Evolutionary conservation across 2,329 filamentous ascomycete species (phyloP).

Genomic region (Verticillium albo-atrum): DNA sequence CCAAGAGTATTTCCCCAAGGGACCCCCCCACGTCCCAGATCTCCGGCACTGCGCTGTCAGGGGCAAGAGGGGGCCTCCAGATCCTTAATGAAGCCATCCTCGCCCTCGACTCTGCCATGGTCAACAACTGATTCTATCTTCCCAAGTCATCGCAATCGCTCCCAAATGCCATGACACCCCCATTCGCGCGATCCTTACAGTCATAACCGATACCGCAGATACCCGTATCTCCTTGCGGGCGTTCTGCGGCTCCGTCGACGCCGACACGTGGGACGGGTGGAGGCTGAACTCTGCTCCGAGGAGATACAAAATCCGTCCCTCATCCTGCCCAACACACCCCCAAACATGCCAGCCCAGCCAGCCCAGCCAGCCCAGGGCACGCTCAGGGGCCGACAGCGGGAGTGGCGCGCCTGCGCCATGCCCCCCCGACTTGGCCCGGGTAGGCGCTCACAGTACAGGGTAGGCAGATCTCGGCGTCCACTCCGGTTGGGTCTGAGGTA

Average conservation of each 20-base stretch:
- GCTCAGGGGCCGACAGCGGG: background rate
- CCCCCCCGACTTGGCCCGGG: background rate
- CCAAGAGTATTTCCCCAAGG: background rate
- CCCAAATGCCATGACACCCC: background rate
- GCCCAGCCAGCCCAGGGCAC: background rate
- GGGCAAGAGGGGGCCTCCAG: background rate
- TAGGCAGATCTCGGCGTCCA: background rate
- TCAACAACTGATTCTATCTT: background rate
- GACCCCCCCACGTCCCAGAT: background rate
- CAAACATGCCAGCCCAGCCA: background rate
- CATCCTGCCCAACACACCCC: background rate
- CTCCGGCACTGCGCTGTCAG: background rate
- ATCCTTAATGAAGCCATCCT: background rate
- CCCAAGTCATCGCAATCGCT: background rate
- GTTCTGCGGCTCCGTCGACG: background rate
- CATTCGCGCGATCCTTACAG: background rate
- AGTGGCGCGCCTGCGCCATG: background rate
- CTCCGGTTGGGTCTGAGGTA: background rate
- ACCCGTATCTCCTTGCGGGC: slow-evolving; percentile 1
- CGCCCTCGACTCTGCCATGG: background rate
- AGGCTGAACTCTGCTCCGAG: slow-evolving; percentile 3
- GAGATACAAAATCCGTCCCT: slow-evolving; percentile 1
- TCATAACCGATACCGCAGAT: slow-evolving; percentile 1
- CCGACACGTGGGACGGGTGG: slow-evolving; percentile 1
- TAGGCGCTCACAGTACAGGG: background rate